Conservation (phyloP, 257 asterid species). For the Rauvolfia tetraphylla region DNA sequence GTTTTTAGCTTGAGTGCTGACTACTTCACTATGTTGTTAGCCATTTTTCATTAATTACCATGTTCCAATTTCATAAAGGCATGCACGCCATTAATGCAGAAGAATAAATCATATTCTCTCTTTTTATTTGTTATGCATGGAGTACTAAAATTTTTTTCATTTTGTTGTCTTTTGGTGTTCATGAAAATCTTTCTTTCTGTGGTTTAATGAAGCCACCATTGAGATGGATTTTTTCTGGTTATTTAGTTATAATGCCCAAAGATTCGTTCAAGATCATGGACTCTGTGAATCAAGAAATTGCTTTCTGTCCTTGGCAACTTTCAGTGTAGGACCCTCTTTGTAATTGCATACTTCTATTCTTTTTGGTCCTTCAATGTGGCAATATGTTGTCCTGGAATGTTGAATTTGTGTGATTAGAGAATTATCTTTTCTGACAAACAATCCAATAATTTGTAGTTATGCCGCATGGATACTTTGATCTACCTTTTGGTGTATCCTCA, state of each 20-base stretch:
- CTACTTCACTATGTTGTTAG: background rate
- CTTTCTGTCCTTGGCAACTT: no score
- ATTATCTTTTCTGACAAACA: background rate
- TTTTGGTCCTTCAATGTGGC: background rate
- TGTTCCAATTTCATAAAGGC: background rate
- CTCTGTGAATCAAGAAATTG: no score
- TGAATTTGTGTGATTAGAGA: background rate
- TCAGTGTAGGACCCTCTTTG: background rate
- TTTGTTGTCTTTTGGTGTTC: no score
- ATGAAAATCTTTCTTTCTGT: no score
- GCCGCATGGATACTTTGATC: slow-evolving; percentile 78
- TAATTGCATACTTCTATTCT: background rate
- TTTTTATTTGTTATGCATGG: background rate
- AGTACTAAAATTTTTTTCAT: no score
- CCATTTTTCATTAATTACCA: background rate
- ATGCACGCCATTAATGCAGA: background rate
- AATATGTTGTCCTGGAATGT: background rate
- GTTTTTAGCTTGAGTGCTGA: background rate
- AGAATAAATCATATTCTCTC: background rate
- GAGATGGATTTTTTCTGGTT: no score
- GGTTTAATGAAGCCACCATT: no score
- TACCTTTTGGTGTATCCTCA: slow-evolving; percentile 96
- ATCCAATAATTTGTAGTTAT: slow-evolving; percentile 42
- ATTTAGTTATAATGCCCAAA: no score
- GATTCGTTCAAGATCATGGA: no score